These are phyloP conservation scores for Sphaerobolus stellatus DNA, from an alignment of 1,284 basidiomycete species.

Conservation along the genomic window DNA sequence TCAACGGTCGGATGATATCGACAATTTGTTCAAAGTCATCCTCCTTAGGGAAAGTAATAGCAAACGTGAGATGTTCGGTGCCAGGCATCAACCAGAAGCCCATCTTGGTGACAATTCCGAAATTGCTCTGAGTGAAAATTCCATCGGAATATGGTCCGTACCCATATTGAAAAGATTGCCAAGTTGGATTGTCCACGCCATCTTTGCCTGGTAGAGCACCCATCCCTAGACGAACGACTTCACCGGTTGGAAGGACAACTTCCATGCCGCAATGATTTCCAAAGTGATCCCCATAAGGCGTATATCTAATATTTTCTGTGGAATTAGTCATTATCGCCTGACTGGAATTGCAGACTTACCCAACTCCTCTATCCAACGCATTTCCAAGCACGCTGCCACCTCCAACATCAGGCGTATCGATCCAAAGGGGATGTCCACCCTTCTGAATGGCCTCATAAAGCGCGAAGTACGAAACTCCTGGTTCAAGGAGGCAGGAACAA, in stretches of 20 bases:
- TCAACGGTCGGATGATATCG: slow-evolving; percentile 4
- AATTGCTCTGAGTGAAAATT: slow-evolving; percentile 8
- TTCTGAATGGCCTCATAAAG: slow-evolving; percentile 5
- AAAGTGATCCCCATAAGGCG: slow-evolving; percentile 6
- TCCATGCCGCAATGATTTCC: slow-evolving; percentile 8
- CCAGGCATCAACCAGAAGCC: slow-evolving; percentile 8
- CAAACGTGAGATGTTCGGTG: slow-evolving; percentile 7
- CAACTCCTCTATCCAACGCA: slow-evolving; percentile 5
- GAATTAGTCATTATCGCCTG: no score
- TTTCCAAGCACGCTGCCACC: slow-evolving; percentile 6
- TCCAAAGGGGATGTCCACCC: slow-evolving; percentile 3
- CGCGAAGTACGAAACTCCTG: slow-evolving; percentile 2
- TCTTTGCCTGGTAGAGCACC: slow-evolving; percentile 2
- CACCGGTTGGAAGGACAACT: slow-evolving; percentile 5
- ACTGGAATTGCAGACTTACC: no score
- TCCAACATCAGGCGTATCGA: slow-evolving; percentile 4
- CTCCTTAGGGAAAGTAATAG: slow-evolving; percentile 1
- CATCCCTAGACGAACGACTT: slow-evolving; percentile 4
- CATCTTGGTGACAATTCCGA: slow-evolving; percentile 8
- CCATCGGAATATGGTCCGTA: slow-evolving; percentile 8
- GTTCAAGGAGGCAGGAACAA: slow-evolving; percentile 3
- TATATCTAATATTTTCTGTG: slow-evolving; percentile 3
- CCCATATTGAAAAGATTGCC: slow-evolving; percentile 9
- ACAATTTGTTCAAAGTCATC: slow-evolving; percentile 6
- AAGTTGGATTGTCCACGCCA: slow-evolving; percentile 1